Evolutionary conservation across 345 rosid genomes (phyloP), one percentile per base, ranked within the genome.

Genomic region (Combretum micranthum): DNA sequence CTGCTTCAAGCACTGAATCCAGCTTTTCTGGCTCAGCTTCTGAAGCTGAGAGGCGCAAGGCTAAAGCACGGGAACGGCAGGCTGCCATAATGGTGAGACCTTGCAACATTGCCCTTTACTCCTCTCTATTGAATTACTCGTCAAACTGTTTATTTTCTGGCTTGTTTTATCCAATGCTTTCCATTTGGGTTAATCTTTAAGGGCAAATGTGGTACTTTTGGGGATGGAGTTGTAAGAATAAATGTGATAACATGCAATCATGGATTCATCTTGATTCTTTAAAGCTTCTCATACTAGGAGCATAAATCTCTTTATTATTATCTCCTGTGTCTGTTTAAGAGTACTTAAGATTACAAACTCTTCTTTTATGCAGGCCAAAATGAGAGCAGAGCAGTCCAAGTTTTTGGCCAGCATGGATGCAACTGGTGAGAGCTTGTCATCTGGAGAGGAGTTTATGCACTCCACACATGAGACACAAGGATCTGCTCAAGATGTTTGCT

Each of bases 321-420:
- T 5, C 39, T 32, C 9, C 39, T 4, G 39, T 32, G 53, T 55
- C 32, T 12, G 18, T 59, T 66, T 64, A 42, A n/a, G 44, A 23
- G 43, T 45, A 57, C 42, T 56, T 23, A 43, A 48, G 51, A 44
- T 71, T 44, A 50, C 25, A 21, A 9, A n/a, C 22, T 55, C 49
- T 21, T 59, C 57, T 64, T 51, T 57, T 20, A 37, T 82, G 82
- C 83, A 93, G 99, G 99, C 73, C 67, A 93, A 87, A 82, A 93
- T 93, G 94, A 89, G 77, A 79, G 97, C 87, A 32, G 99, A 93
- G 72, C 99, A 93, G 62, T 77, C 87, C 26, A 89, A 93, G 72
- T 93, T 93, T 67, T 74, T 89, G 75, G 85, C 86, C 17, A 76
- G 75, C 74, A 64, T 87, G 52, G 61, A 72, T 71, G 62, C 97